Base-by-base conservation (phyloP, 495 filamentous ascomycete species). In the Pyronema domesticum region DNA sequence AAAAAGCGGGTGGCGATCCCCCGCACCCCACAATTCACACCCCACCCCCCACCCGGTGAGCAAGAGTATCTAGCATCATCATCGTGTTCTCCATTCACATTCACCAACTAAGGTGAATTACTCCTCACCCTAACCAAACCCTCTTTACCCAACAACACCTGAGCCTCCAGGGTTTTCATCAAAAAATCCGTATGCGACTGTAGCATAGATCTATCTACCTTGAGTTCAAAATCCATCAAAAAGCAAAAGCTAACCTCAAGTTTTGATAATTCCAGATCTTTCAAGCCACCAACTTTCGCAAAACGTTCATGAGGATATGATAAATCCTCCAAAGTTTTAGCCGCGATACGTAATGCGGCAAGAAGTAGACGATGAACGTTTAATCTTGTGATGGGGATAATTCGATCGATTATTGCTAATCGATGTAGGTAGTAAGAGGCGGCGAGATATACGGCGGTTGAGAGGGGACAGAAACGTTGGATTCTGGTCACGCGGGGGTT, bases 381-480 rank as follows among this genome's bases (percentile, higher is more conserved):
- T 39, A 83, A 76, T 53, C 75, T 74, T 6, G 86, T 93, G 17
- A 95, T 77, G 2, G 77, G 75, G 13, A 91, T 77, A 11, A 80
- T 73, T 49, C 76, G 75, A 58, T 95, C 86, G 36, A 80, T 70
- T 8, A 88, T 74, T 0, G 80, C 81, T 40, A 96, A 76, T 48
- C 78, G 76, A 61, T 86, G 81, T 51, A 95, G 87, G 66, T 96
- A 96, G n/a, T 82, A 69, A 45, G 85, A 86, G 1, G 91, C 80
- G 1, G 91, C 87, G n/a, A 98, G 79, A 60, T 91, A 94, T 35
- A 95, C 93, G 13, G 80, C 89, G 2, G 91, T 89, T n/a, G 87
- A 93, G 79, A 95, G 83, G 17, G 93, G 89, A 59, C 91, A 98
- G 66, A 80, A 96, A 37, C 73, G 74, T 65, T 96, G 89, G 47